Conservation (phyloP, 2,329 filamentous ascomycete genomes). For the Verticillium tricorpus region DNA sequence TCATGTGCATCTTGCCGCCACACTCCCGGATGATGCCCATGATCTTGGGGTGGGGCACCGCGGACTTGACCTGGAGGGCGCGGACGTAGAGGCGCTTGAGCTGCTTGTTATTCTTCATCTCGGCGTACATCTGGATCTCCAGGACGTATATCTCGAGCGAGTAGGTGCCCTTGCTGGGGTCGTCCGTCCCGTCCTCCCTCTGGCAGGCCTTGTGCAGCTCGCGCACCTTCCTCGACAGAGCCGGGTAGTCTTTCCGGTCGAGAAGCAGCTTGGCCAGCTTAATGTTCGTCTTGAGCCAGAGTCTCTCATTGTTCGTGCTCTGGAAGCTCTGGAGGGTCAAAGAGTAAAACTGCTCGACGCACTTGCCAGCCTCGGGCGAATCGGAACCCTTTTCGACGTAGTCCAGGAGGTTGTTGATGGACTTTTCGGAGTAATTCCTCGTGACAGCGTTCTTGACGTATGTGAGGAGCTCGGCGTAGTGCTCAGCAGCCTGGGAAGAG, state of each 20-base stretch:
- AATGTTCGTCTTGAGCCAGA: constrained; percentile 98
- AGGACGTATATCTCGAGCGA: constrained; percentile 92
- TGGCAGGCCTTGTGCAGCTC: constrained; percentile 90
- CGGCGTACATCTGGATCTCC: constrained; percentile 98
- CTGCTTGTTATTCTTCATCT: constrained; percentile 95
- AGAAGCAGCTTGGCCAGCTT: constrained; percentile 90
- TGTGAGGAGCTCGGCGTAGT: constrained; percentile 91
- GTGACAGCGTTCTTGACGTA: constrained; percentile 97
- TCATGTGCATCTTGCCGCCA: constrained; percentile 99
- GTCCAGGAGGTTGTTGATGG: constrained; percentile 98
- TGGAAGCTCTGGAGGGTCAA: constrained; percentile 92
- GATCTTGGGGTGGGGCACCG: constrained; percentile 95
- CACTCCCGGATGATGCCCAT: constrained; percentile 99
- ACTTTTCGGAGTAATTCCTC: constrained; percentile 97
- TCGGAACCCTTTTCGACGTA: constrained; percentile 89
- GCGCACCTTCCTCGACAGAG: constrained; percentile 75
- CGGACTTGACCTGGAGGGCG: constrained; percentile 88
- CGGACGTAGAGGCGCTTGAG: constrained; percentile 89
- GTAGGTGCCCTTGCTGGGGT: constrained; percentile 94
- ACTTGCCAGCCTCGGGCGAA: constrained; percentile 62
- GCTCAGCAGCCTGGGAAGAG: constrained; percentile 67
- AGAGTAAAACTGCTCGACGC: constrained; percentile 94
- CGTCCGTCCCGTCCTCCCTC: constrained; percentile 78
- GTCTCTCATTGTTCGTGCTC: constrained; percentile 91
- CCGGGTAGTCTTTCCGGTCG: constrained; percentile 81